Conservation (phyloP, 2,329 filamentous ascomycete genomes). For the Teratosphaeria nubilosa region DNA sequence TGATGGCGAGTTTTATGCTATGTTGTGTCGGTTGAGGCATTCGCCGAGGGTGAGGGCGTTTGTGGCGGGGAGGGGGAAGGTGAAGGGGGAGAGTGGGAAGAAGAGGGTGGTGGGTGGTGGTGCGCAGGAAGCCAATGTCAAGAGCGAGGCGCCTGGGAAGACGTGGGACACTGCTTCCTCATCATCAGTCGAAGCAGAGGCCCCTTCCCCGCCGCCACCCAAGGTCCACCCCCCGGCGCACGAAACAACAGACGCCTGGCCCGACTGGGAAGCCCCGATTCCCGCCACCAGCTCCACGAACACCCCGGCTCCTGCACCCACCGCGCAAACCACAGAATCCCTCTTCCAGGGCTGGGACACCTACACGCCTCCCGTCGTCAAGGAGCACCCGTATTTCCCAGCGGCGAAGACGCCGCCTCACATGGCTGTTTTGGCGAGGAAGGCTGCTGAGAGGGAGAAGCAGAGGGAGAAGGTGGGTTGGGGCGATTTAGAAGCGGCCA, state of each 20-base stretch:
- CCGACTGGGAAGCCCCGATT: neutral
- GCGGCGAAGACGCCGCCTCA: neutral
- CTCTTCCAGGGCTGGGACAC: neutral
- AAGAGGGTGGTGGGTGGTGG: neutral
- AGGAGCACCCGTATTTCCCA: neutral
- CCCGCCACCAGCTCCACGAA: neutral
- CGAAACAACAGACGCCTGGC: neutral
- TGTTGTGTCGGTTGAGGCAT: slow-evolving; percentile 24
- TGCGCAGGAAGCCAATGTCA: neutral
- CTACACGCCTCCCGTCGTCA: neutral
- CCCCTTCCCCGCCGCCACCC: neutral
- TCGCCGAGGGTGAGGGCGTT: neutral
- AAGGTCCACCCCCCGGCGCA: neutral
- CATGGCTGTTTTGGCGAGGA: neutral
- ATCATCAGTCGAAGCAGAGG: neutral
- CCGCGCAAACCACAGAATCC: neutral
- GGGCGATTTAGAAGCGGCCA: neutral
- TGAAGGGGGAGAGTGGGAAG: neutral
- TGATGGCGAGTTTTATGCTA: slow-evolving; percentile 32
- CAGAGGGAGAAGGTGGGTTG: neutral
- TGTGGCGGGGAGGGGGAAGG: neutral
- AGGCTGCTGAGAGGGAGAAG: neutral
- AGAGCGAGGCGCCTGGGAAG: neutral
- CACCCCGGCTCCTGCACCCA: neutral
- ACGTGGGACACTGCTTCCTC: neutral